Conservation (phyloP, 495 filamentous ascomycete genomes). For the Niebla homalea region DNA sequence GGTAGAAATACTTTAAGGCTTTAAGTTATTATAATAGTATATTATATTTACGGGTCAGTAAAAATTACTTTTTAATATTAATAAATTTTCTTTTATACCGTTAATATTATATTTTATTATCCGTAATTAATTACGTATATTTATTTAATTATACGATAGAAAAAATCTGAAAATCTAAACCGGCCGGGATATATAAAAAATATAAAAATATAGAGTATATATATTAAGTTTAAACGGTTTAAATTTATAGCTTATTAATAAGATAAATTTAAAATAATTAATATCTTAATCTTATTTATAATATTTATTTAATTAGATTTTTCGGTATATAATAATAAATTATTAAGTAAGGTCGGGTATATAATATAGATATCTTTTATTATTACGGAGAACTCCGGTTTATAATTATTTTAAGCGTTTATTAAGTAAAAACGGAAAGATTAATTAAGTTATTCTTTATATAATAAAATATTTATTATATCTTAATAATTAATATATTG, state of each 20-base stretch:
- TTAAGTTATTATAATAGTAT: too few relatives aligned
- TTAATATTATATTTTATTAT: neutral
- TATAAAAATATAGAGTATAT: neutral
- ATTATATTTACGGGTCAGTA: neutral
- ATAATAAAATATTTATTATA: neutral
- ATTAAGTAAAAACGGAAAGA: neutral
- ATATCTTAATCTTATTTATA: neutral
- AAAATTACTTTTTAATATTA: neutral
- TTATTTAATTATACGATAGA: neutral
- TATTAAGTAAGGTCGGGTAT: neutral
- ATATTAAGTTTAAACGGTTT: neutral
- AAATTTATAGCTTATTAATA: neutral
- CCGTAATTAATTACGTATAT: neutral
- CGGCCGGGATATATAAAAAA: neutral
- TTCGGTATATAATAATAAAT: neutral
- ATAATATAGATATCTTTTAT: neutral
- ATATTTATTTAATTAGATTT: neutral
- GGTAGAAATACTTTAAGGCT: too few relatives aligned
- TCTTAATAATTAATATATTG: neutral
- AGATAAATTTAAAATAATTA: neutral
- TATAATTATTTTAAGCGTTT: too few relatives aligned
- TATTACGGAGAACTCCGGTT: neutral
- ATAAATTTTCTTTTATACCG: neutral
- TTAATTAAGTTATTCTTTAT: neutral
- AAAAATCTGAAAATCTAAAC: neutral